These are phyloP conservation scores for Jimgerdemannia flammicorona DNA, from an alignment of 192 early-diverging fungal genomes.

Conservation along the genomic window DNA sequence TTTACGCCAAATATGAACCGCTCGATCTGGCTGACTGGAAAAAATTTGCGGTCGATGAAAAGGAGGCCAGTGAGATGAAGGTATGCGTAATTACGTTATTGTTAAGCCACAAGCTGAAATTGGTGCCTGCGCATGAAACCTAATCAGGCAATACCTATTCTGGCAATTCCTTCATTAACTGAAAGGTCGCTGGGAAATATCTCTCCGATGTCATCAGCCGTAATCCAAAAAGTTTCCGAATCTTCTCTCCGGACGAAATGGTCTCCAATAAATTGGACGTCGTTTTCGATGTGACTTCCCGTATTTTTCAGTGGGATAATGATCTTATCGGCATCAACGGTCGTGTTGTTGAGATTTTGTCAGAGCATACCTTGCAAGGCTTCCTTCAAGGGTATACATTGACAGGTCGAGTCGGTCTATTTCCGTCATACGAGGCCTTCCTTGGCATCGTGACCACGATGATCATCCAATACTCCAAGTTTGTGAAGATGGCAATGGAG, in stretches of 20 bases:
- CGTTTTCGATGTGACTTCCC: conserved; percentile 30
- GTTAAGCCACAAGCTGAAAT: not conserved
- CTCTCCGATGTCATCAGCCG: conserved; percentile 21
- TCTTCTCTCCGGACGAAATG: conserved; percentile 42
- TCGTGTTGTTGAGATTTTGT: conserved; percentile 37
- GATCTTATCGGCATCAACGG: conserved; percentile 21
- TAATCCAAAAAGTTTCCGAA: conserved; percentile 30
- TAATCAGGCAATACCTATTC: no score
- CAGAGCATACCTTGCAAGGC: conserved; percentile 41
- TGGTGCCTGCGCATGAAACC: not conserved
- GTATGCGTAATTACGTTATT: not conserved
- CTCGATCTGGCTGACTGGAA: conserved; percentile 27
- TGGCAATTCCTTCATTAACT: no score
- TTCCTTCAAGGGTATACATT: conserved; percentile 44
- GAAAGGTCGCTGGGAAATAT: conserved; percentile 16
- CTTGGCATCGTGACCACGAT: conserved; percentile 32
- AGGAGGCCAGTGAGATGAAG: conserved; percentile 19
- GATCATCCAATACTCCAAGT: conserved; percentile 39
- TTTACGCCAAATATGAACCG: conserved; percentile 29
- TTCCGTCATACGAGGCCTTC: conserved; percentile 41
- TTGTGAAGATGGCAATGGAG: conserved; percentile 37
- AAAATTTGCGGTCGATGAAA: conserved; percentile 10
- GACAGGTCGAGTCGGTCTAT: conserved; percentile 33
- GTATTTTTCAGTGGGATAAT: conserved; percentile 40
- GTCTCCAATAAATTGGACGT: conserved; percentile 33